Evolutionary conservation across 495 filamentous ascomycete species (phyloP).

Genomic region (Penicillium paradoxum): DNA sequence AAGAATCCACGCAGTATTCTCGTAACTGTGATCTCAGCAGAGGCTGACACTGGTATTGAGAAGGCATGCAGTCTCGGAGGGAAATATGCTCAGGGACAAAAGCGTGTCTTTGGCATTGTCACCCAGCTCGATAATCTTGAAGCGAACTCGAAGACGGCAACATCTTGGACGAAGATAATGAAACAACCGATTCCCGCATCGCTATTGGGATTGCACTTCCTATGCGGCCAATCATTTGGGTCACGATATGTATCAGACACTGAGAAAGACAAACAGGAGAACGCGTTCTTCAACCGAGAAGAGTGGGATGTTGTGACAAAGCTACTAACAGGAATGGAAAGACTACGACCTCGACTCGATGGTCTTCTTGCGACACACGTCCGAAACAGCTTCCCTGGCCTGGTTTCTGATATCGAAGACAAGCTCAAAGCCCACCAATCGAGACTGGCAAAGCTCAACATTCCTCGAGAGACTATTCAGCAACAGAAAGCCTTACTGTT

Average conservation of each 20-base stretch:
- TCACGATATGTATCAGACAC: neutral
- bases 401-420: neutral
- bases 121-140: constrained; percentile 41
- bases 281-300: neutral
- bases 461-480: neutral
- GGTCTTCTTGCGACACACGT: neutral
- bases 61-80: constrained; percentile 13
- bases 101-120: constrained; percentile 48
- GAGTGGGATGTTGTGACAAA: neutral
- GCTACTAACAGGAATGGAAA: no score
- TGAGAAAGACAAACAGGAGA: neutral
- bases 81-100: constrained; percentile 13
- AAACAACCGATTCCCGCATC: neutral
- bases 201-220: neutral
- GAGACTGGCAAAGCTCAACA: neutral
- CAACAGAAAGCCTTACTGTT: neutral
- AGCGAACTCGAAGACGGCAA: neutral
- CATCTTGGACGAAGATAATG: neutral
- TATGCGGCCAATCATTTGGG: neutral
- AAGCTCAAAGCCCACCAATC: neutral
- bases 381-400: neutral
- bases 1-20: neutral
- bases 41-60: neutral
- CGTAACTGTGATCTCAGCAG: neutral
- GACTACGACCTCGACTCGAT: neutral